A percentile compares a stretch with the other conserved stretches of the same genome.
Conservation (phyloP, 1,139 yeast species). For the Debaryomyces fabryi region DNA sequence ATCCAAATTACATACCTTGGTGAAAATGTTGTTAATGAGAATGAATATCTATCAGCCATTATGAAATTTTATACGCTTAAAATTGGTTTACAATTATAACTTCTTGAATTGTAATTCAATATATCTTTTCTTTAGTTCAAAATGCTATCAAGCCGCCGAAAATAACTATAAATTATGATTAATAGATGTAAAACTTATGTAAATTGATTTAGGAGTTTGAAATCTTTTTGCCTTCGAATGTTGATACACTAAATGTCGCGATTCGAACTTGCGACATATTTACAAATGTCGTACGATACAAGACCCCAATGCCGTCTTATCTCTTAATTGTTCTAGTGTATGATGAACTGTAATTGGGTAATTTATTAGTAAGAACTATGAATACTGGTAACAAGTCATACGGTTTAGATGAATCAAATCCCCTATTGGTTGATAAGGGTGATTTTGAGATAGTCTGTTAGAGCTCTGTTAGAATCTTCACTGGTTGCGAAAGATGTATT, state of each 20-base stretch:
- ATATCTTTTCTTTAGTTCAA: background rate
- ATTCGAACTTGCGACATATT: background rate
- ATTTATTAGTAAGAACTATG: too few relatives aligned
- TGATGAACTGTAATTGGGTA: too few relatives aligned
- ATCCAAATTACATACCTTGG: conserved; percentile 67
- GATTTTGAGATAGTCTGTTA: too few relatives aligned
- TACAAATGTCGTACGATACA: conserved; percentile 2
- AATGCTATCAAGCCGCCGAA: background rate
- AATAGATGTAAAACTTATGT: background rate
- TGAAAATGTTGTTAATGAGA: conserved; percentile 93
- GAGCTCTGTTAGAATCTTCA: too few relatives aligned
- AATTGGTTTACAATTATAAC: background rate
- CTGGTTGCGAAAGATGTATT: too few relatives aligned
- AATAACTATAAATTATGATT: background rate
- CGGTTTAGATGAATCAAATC: too few relatives aligned
- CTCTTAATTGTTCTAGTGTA: background rate
- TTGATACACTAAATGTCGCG: conserved; percentile 8
- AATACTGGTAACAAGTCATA: too few relatives aligned
- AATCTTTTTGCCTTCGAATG: conserved; percentile 4
- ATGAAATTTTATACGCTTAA: conserved; percentile 11
- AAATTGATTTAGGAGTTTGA: background rate
- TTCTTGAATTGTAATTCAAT: background rate
- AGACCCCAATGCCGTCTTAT: too few relatives aligned
- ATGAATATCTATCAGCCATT: conserved; percentile 98
- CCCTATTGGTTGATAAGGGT: too few relatives aligned